Evolutionary conservation across 1,284 basidiomycete genomes (phyloP), one percentile per base, ranked within the genome.

Genomic region (Malassezia caprae): DNA sequence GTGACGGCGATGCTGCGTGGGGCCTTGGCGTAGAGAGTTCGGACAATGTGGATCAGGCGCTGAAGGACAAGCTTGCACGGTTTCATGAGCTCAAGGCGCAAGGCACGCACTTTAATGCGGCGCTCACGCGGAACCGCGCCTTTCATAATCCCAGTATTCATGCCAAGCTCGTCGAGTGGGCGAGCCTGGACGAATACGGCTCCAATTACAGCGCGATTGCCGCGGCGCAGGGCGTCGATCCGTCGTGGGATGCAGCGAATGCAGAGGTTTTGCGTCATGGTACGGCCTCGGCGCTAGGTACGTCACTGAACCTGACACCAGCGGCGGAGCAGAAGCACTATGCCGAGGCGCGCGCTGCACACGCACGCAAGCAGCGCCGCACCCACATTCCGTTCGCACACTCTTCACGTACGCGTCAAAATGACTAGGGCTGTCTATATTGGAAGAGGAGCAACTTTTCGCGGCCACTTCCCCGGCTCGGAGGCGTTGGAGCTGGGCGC

Each of bases 81-180:
- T 5, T 81, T 90, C 53, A 93, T 89, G 74, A 77, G 71, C 45
- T 73, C 35, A 71, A 84, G 60, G 80, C 82, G 53, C 82, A 85
- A n/a, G 78, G 77, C 0, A 84, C 84, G 60, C 90, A 94, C 72
- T 96, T 94, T 78, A 96, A 96, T 74, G 87, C 90, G 72, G 87
- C 87, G 0, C 81, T 98, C 31, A 86, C 91, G 82, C 81, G 83
- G 8, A 89, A 86, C 62, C 84, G 88, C 24, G 83, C 88, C 0
- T 96, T 96, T 76, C 84, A 88, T 26, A 96, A 98, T 68, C 93
- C 93, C 0, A 87, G 94, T 72, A 82, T 96, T 11, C 93, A 93
- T 74, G 80, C 86, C 3, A 88, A 90, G 64, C 82, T 98, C 1
- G 90, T 96, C 84, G 90, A 69, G 87, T 91, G 75, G 83, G 58